Conservation (phyloP, 768 basidiomycete genomes). For the Calocera cornea region DNA sequence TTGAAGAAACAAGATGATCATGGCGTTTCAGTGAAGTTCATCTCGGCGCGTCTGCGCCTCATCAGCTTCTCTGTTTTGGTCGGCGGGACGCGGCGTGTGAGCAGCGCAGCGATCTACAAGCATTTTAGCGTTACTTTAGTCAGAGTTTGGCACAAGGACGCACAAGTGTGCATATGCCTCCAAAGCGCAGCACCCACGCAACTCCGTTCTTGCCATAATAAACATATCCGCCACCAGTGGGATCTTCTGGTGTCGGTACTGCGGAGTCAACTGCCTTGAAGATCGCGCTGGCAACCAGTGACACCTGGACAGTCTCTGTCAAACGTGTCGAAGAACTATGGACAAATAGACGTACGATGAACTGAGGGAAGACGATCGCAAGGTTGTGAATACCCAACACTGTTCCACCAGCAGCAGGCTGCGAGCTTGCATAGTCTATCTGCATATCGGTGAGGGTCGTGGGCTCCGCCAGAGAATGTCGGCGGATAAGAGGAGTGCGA, state of each 20-base stretch:
- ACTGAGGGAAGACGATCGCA: slow-evolving; percentile 88
- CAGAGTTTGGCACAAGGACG: slow-evolving; percentile 14
- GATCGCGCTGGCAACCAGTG: slow-evolving; percentile 71
- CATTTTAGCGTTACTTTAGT: no score
- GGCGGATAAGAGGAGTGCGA: slow-evolving; percentile 24
- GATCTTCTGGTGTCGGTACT: slow-evolving; percentile 33
- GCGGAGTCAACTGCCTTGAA: slow-evolving; percentile 60
- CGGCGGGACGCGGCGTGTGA: slow-evolving; percentile 70
- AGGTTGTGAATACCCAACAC: slow-evolving; percentile 91
- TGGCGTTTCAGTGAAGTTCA: slow-evolving; percentile 32
- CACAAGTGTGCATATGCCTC: slow-evolving; percentile 68
- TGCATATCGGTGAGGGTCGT: slow-evolving; percentile 33
- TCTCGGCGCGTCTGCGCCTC: slow-evolving; percentile 62
- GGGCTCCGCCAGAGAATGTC: slow-evolving; percentile 26
- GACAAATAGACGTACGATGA: slow-evolving; percentile 48
- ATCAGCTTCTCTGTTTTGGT: slow-evolving; percentile 88
- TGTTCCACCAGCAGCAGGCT: slow-evolving; percentile 70
- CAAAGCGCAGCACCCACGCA: slow-evolving; percentile 87
- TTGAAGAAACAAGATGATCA: background rate
- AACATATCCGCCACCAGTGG: slow-evolving; percentile 34
- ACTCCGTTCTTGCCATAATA: slow-evolving; percentile 80
- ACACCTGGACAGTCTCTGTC: slow-evolving; percentile 38
- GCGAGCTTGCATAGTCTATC: slow-evolving; percentile 20
- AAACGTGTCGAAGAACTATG: slow-evolving; percentile 8
- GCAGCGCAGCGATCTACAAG: slow-evolving; percentile 47